Conservation (phyloP, 305 asterid genomes). For the Fraxinus angustifolia region DNA sequence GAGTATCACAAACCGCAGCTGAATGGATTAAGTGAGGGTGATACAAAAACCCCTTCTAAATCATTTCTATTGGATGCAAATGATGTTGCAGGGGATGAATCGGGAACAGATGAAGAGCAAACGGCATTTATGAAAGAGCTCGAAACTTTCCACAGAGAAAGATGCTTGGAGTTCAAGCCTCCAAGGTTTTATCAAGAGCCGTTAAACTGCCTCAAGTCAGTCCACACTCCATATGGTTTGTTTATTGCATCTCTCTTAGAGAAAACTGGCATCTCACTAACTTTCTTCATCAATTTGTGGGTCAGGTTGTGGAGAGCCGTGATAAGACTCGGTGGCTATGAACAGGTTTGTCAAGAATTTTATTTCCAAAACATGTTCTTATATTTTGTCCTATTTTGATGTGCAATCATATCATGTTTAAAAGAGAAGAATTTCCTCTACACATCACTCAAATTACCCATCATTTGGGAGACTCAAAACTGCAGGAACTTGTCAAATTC, state of each 20-base stretch:
- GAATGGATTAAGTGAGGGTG: constrained; percentile 24
- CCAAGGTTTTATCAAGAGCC: constrained; percentile 85
- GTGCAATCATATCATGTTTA: constrained; percentile 2
- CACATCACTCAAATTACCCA: neutral
- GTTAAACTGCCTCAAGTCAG: constrained; percentile 81
- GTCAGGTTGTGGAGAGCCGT: constrained; percentile 90
- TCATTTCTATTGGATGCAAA: constrained; percentile 51
- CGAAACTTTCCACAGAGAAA: constrained; percentile 66
- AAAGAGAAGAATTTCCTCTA: constrained; percentile 1
- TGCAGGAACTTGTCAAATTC: neutral
- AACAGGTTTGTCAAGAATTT: constrained; percentile 48
- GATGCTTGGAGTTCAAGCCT: constrained; percentile 76
- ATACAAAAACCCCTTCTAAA: constrained; percentile 39
- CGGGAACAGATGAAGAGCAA: constrained; percentile 80
- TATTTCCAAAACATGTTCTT: constrained; percentile 14
- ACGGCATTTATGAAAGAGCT: constrained; percentile 77
- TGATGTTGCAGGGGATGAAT: constrained; percentile 56
- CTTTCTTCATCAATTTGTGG: constrained; percentile 12
- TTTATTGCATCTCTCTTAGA: neutral
- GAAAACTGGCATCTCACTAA: neutral
- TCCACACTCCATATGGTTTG: constrained; percentile 8
- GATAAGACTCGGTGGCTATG: constrained; percentile 88
- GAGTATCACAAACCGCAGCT: constrained; percentile 30
- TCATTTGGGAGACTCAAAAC: neutral
- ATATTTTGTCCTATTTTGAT: neutral